These are phyloP conservation scores for Blastobotrys peoriensis DNA, from an alignment of 805 yeast genomes.

Conservation along the genomic window DNA sequence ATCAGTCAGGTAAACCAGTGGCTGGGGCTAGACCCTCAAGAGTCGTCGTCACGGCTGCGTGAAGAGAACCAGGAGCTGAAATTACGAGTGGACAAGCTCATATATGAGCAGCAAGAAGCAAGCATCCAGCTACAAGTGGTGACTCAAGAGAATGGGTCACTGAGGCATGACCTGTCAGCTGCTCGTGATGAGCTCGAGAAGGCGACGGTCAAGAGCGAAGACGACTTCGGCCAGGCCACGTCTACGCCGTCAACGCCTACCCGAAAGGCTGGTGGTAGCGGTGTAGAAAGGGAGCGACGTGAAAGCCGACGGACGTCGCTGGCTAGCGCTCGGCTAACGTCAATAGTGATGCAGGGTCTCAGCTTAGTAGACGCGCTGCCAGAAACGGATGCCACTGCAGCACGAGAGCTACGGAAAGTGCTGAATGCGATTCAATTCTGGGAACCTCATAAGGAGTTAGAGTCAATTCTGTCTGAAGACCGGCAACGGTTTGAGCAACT, in stretches of 20 bases:
- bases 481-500: background rate
- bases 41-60: conserved; percentile 1
- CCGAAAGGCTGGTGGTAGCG: background rate
- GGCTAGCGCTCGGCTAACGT: background rate
- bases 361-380: background rate
- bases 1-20: background rate
- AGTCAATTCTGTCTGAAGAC: conserved; percentile 2
- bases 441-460: background rate
- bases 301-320: background rate
- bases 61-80: conserved; percentile 10
- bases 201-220: background rate
- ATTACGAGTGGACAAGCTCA: conserved; percentile 17
- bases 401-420: background rate
- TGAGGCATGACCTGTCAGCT: conserved; percentile 10
- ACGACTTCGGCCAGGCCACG: background rate
- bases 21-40: conserved; percentile 4
- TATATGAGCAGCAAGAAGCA: conserved; percentile 21
- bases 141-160: conserved; percentile 16
- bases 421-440: background rate
- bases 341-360: background rate
- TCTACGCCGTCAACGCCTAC: background rate
- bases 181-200: background rate
- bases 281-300: too few relatives aligned
- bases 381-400: background rate
- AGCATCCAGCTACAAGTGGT: conserved; percentile 15